phyloP scores from a whole-genome alignment of 2,329 filamentous ascomycete genomes.

The Colletotrichum sp. region DNA sequence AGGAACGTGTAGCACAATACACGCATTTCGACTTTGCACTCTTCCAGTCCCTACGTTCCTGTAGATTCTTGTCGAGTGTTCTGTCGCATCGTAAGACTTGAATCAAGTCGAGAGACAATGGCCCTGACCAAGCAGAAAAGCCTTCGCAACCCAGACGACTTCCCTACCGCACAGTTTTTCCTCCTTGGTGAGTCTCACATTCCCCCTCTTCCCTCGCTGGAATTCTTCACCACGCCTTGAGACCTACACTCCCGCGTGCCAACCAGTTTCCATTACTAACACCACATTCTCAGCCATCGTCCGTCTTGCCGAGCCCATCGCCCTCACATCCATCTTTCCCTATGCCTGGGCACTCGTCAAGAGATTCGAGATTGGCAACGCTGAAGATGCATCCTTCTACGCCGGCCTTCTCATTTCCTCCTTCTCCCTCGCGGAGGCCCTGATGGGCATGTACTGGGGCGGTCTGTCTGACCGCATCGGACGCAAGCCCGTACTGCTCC shows the following conservation, averaged over 20 bases:
- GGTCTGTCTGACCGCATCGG: constrained; percentile 81
- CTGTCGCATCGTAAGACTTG: constrained; percentile 51
- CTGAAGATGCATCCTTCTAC: constrained; percentile 83
- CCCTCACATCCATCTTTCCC: constrained; percentile 90
- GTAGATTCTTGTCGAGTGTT: constrained; percentile 27
- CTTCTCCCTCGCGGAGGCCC: constrained; percentile 81
- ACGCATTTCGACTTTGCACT: constrained; percentile 16
- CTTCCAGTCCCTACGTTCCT: constrained; percentile 21
- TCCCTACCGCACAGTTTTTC: constrained; percentile 83
- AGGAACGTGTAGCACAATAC: constrained; percentile 19
- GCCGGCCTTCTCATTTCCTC: constrained; percentile 87
- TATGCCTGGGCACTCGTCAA: constrained; percentile 88
- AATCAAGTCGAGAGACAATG: constrained; percentile 51
- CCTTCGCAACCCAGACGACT: constrained; percentile 71
- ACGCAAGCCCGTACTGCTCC: constrained; percentile 82
- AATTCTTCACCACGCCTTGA: background rate
- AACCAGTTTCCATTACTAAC: constrained; percentile 23
- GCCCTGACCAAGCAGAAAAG: constrained; percentile 55
- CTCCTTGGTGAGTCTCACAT: constrained; percentile 70
- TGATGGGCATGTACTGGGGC: constrained; percentile 91
- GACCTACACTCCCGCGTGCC: background rate
- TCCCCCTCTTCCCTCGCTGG: background rate
- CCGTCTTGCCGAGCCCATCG: constrained; percentile 89
- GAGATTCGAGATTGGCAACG: constrained; percentile 73
- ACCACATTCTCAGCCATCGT: constrained; percentile 72